Base-by-base conservation (phyloP, 441 rosid genomes). In the Erysimum cheiri region DNA sequence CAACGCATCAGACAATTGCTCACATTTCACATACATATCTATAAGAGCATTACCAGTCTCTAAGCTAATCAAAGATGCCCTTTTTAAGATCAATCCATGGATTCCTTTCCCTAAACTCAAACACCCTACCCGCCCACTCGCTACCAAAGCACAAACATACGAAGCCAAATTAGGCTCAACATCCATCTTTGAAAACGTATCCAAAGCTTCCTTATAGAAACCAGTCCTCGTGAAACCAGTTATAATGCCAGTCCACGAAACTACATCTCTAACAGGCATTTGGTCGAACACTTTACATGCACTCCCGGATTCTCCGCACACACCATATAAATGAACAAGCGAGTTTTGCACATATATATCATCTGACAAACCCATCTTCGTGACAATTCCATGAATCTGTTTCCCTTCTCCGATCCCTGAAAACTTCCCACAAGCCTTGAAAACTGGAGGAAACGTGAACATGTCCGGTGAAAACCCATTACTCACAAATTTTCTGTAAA, bases 1-100 rank as follows among this genome's bases (percentile, higher is more conserved):
- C 70, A 36, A 71, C 2, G 82, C 77, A 29, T 78, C 79, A 14
- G 71, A 32, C 74, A 78, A 28, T 48, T 35, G 19, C 68, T 75
- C 79, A 70, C 81, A 73, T 40, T 78, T 78, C 59, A 78, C 76
- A 55, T 78, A 78, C 81, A 78, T 74, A 74, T 78, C 78, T 54
- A 78, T 60, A 12, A 78, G 70, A 39, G 82, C 73, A 44, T 78
- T 75, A 17, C 82, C 64, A 43, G 22, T 64, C 71, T 75, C 82
- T 13, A 78, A 60, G 47, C 71, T 60, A 11, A 41, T 40, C 61
- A 64, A 47, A 40, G 15, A 60, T 1, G 52, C 70, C 9, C 54
- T 75, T 60, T 78, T 80, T 6, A 78, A 32, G 0, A 70, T 28
- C 76, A 70, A 39, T 4, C 73, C 76, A 60, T 78, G 81, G 64